Evolutionary conservation across 2,329 filamentous ascomycete species (phyloP), one percentile per base, ranked within the genome.

Genomic region (Claviceps pazoutovae): DNA sequence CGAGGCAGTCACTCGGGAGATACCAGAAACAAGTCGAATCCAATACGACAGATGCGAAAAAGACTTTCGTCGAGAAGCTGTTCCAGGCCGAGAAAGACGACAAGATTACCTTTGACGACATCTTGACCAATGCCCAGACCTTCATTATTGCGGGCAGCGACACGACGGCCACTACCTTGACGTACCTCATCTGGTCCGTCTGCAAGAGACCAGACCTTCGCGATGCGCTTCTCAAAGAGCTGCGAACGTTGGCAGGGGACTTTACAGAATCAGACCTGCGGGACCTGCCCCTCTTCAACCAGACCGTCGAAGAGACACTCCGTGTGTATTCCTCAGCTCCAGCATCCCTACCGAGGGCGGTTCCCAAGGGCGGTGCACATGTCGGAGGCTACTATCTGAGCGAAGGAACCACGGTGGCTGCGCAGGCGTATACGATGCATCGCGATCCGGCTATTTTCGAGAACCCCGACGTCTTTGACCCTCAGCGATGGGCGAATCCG

Each of bases 71-170:
- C 54, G 62, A 66, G 43, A 65, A 67, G 53, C 56, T 71, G 1
- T 64, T 67, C 54, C 60, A 66, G 46, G 64, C 63, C 5, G 56
- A 63, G n/a, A 62, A 66, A 21, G 61, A 63, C 2, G 56, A 59
- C 8, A 56, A 56, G 26, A 30, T 65, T 11, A 47, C 56, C 2
- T 57, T 56, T 16, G 21, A 57, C 1, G 70, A 75, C 30, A 63
- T 74, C 1, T 52, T 57, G 3, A 56, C 58, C n/a, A 69, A 74
- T 46, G 73, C 73, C 0, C 62, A 64, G 6, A 58, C 56, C 0
- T 74, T 72, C 55, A 76, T 78, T 46, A 52, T 73, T 4, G 76
- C 74, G 1, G 75, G 75, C 1, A 74, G 67, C 39, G 74, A 78
- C 51, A 79, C 75, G 0, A 77, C 75, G 0, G 70, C 74, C 1